phyloP scores from a whole-genome alignment of 352 stramenopile species.

The Pilasporangium apinafurcum region DNA sequence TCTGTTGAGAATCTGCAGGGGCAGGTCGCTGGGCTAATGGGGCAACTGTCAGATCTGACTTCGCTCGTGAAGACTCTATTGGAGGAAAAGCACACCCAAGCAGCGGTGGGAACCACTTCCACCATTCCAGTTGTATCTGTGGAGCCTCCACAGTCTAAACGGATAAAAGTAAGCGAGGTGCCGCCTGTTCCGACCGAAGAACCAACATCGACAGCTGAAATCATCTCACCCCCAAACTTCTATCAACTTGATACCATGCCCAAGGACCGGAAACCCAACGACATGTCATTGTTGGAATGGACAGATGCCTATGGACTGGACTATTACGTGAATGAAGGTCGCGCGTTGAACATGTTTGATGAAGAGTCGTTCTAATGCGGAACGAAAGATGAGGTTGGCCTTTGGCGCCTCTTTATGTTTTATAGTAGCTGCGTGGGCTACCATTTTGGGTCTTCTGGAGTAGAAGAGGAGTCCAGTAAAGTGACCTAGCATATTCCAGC shows the following conservation, averaged over 20 bases:
- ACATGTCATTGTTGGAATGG: slow-evolving; percentile 75
- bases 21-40: slow-evolving; percentile 75
- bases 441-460: too few species aligned
- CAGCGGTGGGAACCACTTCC: neutral
- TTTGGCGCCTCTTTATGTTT: too few species aligned
- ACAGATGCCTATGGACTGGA: slow-evolving; percentile 76
- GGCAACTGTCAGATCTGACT: slow-evolving; percentile 65
- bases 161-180: slow-evolving; percentile 24
- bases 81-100: slow-evolving; percentile 33
- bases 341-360: slow-evolving; percentile 46
- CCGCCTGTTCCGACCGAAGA: neutral
- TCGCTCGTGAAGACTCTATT: slow-evolving; percentile 67
- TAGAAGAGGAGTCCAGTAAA: too few species aligned
- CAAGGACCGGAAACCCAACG: slow-evolving; percentile 43
- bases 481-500: too few species aligned
- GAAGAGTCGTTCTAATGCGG: slow-evolving; percentile 50
- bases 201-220: slow-evolving; percentile 1
- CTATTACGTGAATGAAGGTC: slow-evolving; percentile 64
- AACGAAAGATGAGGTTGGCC: too few species aligned
- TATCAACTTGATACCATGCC: slow-evolving; percentile 24
- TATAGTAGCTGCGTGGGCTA: too few species aligned
- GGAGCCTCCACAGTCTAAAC: slow-evolving; percentile 31
- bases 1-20: slow-evolving; percentile 67
- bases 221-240: slow-evolving; percentile 12
- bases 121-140: neutral